phyloP scores from a whole-genome alignment of 768 basidiomycete species.

The Rhodotorula toruloides region DNA sequence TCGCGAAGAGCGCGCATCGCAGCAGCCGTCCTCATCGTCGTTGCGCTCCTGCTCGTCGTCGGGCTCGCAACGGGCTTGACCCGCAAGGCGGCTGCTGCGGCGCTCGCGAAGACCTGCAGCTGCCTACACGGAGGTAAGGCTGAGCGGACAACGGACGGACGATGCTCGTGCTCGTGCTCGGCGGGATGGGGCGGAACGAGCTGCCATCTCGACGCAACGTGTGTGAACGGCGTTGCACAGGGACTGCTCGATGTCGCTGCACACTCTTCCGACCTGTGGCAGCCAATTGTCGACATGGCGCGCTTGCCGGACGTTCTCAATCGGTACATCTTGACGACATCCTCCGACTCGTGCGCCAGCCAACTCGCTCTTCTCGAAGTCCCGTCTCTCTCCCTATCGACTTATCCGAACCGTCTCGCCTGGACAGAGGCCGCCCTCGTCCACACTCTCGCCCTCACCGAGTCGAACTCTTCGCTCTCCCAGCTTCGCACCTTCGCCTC shows the following conservation, averaged over 20 bases:
- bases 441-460: conserved; percentile 15
- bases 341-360: background rate
- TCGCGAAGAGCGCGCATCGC: background rate
- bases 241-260: conserved; percentile 18
- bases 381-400: background rate
- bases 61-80: conserved; percentile 1
- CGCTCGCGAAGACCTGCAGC: background rate
- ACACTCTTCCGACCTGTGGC: background rate
- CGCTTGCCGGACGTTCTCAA: conserved; percentile 1
- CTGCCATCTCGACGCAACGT: conserved; percentile 18
- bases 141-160: background rate
- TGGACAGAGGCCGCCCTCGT: conserved; percentile 15
- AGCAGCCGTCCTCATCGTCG: background rate
- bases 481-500: conserved; percentile 13
- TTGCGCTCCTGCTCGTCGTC: conserved; percentile 11
- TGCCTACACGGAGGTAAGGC: conserved; percentile 11
- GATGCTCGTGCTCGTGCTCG: conserved; percentile 7
- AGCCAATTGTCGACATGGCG: background rate
- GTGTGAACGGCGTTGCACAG: conserved; percentile 15
- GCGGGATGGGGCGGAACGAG: conserved; percentile 14
- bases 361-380: conserved; percentile 22
- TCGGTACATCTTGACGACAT: conserved; percentile 5
- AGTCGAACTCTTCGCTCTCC: conserved; percentile 12
- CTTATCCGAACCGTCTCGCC: conserved; percentile 5
- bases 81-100: background rate